These are phyloP conservation scores for Saccharomycopsis selenospora DNA, from an alignment of 805 yeast species.

Conservation along the genomic window DNA sequence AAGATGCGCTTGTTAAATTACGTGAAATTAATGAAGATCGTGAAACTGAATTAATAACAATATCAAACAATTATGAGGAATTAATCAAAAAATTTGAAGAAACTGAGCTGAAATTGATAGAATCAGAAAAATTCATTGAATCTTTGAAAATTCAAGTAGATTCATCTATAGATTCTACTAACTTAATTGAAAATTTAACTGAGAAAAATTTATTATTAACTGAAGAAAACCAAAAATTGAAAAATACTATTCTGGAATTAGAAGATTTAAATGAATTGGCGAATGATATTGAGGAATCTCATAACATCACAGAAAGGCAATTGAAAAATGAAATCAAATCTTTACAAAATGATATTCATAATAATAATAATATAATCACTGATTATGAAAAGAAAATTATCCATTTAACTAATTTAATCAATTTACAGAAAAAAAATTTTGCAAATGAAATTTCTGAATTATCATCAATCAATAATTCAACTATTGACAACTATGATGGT, in stretches of 20 bases:
- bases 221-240: conserved; percentile 30
- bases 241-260: conserved; percentile 36
- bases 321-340: conserved; percentile 33
- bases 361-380: not conserved
- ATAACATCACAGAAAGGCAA: conserved; percentile 37
- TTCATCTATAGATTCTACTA: conserved; percentile 27
- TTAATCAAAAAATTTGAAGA: conserved; percentile 15
- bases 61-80: conserved; percentile 22
- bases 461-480: not conserved
- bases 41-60: conserved; percentile 25
- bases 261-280: conserved; percentile 46
- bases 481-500: not conserved
- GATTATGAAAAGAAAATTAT: conserved; percentile 2
- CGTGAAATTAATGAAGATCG: conserved; percentile 27
- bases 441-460: not conserved
- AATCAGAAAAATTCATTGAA: conserved; percentile 21
- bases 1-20: conserved; percentile 34
- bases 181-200: conserved; percentile 31
- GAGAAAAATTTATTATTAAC: conserved; percentile 31
- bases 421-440: not conserved
- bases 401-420: not conserved
- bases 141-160: conserved; percentile 28
- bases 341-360: conserved; percentile 20
- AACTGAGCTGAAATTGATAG: conserved; percentile 14
- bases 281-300: conserved; percentile 39